Percentiles rank a stretch among this genome's conserved stretches.
Conservation (phyloP, 1,284 basidiomycete genomes). For the Boletus chippewaensis region DNA sequence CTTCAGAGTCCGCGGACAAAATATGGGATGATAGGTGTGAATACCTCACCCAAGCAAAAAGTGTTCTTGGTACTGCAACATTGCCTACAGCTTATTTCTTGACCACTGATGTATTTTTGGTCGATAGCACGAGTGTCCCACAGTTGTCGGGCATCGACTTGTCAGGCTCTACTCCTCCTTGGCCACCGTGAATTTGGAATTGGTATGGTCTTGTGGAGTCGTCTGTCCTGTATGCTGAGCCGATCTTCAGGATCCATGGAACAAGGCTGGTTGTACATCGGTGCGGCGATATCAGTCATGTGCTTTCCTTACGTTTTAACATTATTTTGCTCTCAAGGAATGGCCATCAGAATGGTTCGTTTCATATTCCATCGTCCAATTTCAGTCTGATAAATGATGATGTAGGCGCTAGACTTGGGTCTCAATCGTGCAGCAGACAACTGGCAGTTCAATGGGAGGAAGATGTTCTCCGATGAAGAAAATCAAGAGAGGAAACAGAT, state of each 20-base stretch:
- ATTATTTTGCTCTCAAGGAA: conserved; percentile 39
- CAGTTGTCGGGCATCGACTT: conserved; percentile 60
- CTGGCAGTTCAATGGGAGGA: conserved; percentile 62
- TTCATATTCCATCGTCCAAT: background rate
- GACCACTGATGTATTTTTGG: conserved; percentile 3
- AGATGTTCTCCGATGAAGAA: conserved; percentile 68
- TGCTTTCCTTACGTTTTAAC: background rate
- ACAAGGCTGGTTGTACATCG: conserved; percentile 76
- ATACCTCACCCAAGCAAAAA: conserved; percentile 62
- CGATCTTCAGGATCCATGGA: conserved; percentile 54
- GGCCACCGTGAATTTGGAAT: conserved; percentile 81
- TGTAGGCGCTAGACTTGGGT: conserved; percentile 75
- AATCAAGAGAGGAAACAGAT: conserved; percentile 72
- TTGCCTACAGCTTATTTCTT: conserved; percentile 17
- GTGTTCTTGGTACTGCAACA: conserved; percentile 49
- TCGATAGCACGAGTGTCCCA: conserved; percentile 57
- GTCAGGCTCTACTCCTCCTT: conserved; percentile 70
- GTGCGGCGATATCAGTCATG: conserved; percentile 34
- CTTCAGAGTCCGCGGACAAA: conserved; percentile 43
- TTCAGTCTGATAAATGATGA: conserved; percentile 2
- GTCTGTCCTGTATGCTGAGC: conserved; percentile 8
- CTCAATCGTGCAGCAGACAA: conserved; percentile 74
- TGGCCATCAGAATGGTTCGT: conserved; percentile 70
- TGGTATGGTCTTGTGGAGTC: conserved; percentile 33
- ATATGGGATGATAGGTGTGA: conserved; percentile 69